These are phyloP conservation scores for Pseudophaeomoniella oleicola DNA, from an alignment of 2,329 filamentous ascomycete genomes.

Conservation along the genomic window DNA sequence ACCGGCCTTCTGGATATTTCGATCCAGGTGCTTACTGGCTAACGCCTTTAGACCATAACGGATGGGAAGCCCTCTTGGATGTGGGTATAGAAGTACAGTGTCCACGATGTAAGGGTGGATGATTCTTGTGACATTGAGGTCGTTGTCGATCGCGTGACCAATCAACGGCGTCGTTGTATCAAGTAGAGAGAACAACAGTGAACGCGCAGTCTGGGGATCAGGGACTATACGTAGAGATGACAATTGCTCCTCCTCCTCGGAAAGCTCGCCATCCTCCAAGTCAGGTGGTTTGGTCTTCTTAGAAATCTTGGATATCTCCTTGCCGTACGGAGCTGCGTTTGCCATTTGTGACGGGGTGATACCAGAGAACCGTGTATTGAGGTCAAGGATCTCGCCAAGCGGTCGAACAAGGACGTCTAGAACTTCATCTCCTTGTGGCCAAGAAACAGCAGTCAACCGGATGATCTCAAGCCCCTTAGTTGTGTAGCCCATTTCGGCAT, in stretches of 20 bases:
- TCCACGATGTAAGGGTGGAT: conserved; percentile 78
- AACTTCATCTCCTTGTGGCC: conserved; percentile 62
- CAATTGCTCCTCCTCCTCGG: conserved; percentile 7
- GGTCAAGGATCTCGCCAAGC: conserved; percentile 68
- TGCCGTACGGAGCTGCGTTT: conserved; percentile 44
- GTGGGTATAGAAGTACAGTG: conserved; percentile 71
- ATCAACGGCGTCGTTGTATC: conserved; percentile 68
- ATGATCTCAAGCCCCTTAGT: conserved; percentile 77
- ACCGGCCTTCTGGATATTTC: conserved; percentile 63
- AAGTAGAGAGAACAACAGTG: conserved; percentile 62
- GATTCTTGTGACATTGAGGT: conserved; percentile 71
- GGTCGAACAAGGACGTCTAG: conserved; percentile 78
- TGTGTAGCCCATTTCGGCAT: conserved; percentile 97
- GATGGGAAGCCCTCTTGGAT: conserved; percentile 59
- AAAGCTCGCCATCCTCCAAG: conserved; percentile 10
- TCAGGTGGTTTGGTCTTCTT: conserved; percentile 8
- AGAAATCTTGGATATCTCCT: conserved; percentile 12
- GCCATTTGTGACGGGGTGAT: conserved; percentile 65
- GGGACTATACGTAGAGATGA: conserved; percentile 56
- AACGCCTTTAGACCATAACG: conserved; percentile 66
- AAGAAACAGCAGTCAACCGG: conserved; percentile 74
- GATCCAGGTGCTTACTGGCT: conserved; percentile 52
- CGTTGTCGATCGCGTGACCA: conserved; percentile 90
- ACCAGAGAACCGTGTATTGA: conserved; percentile 87
- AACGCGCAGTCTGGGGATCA: conserved; percentile 59